Evolutionary conservation across 495 filamentous ascomycete species (phyloP), one percentile per base, ranked within the genome.

Genomic region (Aspergillus cristatus): DNA sequence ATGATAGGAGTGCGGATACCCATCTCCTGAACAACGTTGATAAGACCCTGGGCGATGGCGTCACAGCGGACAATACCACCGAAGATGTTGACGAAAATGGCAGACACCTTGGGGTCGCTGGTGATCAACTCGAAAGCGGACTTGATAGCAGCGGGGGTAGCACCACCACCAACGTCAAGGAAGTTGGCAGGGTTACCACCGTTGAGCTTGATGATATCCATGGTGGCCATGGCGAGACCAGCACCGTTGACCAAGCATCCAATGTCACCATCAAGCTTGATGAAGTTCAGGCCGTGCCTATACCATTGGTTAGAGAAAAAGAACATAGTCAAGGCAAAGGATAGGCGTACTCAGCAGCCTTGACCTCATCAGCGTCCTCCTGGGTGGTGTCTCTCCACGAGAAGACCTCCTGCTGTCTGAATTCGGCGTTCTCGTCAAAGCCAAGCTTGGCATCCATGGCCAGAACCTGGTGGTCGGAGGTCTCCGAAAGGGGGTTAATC

Each of bases 201-300:
- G 70, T 98, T 98, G 18, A 98, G 78, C 76, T 98, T 98, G 76
- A 98, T 98, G 68, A 98, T 97, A 65, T 98, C 91, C 91, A 98
- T 98, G 50, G 91, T 98, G 38, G 91, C 91, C 91, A 98, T 98
- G 58, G 91, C 91, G 41, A 98, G 82, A 71, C 91, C 91, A 48
- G 91, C 91, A 61, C 91, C 91, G 65, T 98, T 98, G 69, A 98
- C 91, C 43, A 98, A 73, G 72, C 91, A 98, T 58, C 91, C 91
- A 60, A 98, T 98, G 62, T 98, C 91, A 59, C 91, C 91, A 62
- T 95, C 93, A 31, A 98, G 81, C 76, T 98, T 98, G 75, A 98
- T 98, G 73, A 98, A 98, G 77, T 98, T 98, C 38, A 98, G 72
- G 38, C 88, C 89, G 51, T 71, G 64, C 40, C 72, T 76, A 41